Conservation (phyloP, 257 asterid genomes). For the Gentiana straminea region DNA sequence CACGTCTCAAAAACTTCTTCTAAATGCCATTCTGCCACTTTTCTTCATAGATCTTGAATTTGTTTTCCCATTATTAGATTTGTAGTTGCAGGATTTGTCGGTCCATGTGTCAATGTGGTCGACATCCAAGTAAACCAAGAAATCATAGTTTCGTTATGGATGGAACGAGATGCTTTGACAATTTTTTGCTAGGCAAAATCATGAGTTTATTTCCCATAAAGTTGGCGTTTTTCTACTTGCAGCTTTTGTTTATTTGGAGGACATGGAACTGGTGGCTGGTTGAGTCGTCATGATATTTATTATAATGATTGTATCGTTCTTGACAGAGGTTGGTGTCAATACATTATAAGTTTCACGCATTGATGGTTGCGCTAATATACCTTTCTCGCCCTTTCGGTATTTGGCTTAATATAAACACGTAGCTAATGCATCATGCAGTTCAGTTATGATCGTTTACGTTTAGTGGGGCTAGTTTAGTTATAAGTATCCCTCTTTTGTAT, state of each 20-base stretch:
- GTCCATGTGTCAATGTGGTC: too few relatives aligned
- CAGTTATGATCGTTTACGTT: neutral
- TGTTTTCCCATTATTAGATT: neutral
- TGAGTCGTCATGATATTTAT: constrained; percentile 94
- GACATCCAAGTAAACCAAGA: too few relatives aligned
- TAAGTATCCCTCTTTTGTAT: neutral
- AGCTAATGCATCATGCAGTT: neutral
- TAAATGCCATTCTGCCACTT: too few relatives aligned
- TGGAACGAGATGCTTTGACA: neutral
- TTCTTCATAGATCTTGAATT: too few relatives aligned
- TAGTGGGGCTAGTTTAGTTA: neutral
- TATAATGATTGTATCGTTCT: constrained; percentile 82
- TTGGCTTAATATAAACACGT: too few relatives aligned
- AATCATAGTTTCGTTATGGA: too few relatives aligned
- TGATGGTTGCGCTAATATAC: neutral
- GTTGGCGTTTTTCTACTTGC: constrained; percentile 21
- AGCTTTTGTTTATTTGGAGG: constrained; percentile 97
- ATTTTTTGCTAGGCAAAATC: constrained; percentile 1
- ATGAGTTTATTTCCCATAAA: constrained; percentile 5
- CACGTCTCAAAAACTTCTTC: constrained; percentile 1
- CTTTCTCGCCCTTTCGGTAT: neutral
- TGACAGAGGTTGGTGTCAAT: constrained; percentile 68
- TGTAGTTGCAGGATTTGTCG: too few relatives aligned
- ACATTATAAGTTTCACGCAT: neutral
- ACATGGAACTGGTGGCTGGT: constrained; percentile 99